These are phyloP conservation scores for Protomyces pachydermus DNA, from an alignment of 1,139 yeast species.

Conservation along the genomic window DNA sequence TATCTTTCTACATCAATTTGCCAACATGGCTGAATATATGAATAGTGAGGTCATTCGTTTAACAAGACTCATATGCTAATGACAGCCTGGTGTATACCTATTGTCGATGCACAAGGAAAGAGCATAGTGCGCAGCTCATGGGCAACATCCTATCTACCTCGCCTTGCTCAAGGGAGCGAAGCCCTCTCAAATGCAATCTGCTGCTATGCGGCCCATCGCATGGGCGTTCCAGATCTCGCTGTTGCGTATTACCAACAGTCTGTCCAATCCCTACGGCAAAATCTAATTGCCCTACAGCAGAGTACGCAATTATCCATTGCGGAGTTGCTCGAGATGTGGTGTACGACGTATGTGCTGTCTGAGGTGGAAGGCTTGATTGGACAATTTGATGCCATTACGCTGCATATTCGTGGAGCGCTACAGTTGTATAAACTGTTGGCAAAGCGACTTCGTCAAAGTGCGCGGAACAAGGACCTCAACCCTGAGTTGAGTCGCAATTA, in stretches of 20 bases:
- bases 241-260: background rate
- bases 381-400: background rate
- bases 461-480: background rate
- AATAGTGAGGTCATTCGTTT: background rate
- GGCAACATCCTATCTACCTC: background rate
- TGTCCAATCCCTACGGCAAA: background rate
- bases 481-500: background rate
- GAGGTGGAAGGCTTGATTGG: background rate
- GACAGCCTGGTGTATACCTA: background rate
- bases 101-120: background rate
- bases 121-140: background rate
- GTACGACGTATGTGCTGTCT: background rate
- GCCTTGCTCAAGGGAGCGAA: background rate
- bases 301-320: background rate
- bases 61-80: background rate
- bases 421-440: background rate
- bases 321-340: background rate
- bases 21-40: background rate
- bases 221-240: background rate
- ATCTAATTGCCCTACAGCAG: background rate
- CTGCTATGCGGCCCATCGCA: background rate
- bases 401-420: background rate
- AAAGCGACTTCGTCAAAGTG: background rate
- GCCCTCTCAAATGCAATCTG: background rate
- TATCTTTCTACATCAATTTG: background rate